Evolutionary conservation across 1,139 yeast species (phyloP), one percentile per base, ranked within the genome.

Genomic region (Hyphopichia buzzinii): DNA sequence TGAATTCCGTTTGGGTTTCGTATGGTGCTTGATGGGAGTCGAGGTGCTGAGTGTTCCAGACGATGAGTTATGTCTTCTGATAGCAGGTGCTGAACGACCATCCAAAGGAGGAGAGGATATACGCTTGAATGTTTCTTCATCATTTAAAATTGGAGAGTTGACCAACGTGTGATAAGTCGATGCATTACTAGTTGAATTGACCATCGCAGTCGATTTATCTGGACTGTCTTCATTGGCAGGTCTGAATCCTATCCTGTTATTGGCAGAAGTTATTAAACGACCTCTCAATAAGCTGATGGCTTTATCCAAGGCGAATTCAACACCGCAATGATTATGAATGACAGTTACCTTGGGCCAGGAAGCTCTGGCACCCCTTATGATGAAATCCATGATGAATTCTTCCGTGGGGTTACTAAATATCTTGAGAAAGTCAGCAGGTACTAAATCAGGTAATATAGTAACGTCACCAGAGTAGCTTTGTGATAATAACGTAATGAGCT

Each of bases 391-490:
- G 37, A 89, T 61, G 49, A 84, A 87, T 36, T 79, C 84, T 0
- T 84, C 80, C 0, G 90, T 74, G 1, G 98, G 98, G 52, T 92
- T 90, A 21, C 75, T 73, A 49, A 92, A 72, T 27, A 92, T 61
- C 41, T 78, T 80, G 25, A 70, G 61, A 38, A 87, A 66, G 44
- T 88, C 92, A 1, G 68, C 50, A 13, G 79, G 50, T 29, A 72
- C 66, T 39, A 84, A 70, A 36, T 84, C 86, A 0, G 97, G 97
- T 32, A 92, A 61, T 32, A 92, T 89, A 0, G 97, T 92, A 29
- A 92, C 84, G 57, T 92, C 96, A 1, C 98, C 98, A 8, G 94
- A 82, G 55, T 92, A 92, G 44, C 82, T 81, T 54, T 92, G 98
- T 0, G 90, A 77, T 14, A 92, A 59, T 5, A 92, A 75, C 0